Evolutionary conservation across 805 yeast species (phyloP), one percentile per base, ranked within the genome.

Genomic region (Maudiozyma barnettii): DNA sequence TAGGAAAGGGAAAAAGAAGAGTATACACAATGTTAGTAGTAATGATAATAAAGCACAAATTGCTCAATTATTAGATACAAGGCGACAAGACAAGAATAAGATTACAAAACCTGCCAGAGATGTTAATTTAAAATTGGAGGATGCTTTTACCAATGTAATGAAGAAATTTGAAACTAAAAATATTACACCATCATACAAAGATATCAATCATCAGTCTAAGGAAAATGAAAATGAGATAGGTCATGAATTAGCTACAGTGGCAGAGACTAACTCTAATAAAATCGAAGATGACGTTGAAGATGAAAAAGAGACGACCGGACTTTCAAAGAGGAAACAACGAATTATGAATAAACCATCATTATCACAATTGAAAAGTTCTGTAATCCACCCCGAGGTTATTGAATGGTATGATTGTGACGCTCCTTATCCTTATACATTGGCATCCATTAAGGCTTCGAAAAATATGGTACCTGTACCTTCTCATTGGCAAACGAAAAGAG

Each of bases 401-500:
- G 95, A 89, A 53, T 84, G 95, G 95, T 78, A 70, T 55, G 98
- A 93, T 63, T 82, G 81, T 1, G 93, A 90, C 67, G 83, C 97
- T 0, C 73, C 72, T 1, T 91, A 87, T 55, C 96, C 99, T 1
- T 65, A 69, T 43, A 60, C 89, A 19, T 70, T 79, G 13, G 78
- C 85, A 0, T 68, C 73, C 20, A 63, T 91, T 44, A 91, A 90
- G 59, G 67, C 81, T 0, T 66, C 70, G 33, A 80, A 78, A 48
- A 85, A 87, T 53, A 73, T 69, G 1, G 81, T 90, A 0, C 85
- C 79, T 1, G 87, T 91, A 1, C 98, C 98, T 0, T 58, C 66
- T 0, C 93, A 89, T 63, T 91, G 99, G 99, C 78, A 78, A 45
- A 67, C 75, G 14, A 88, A 87, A 58, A 69, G 84, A 45, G 96